A percentile compares a stretch with the other conserved stretches of the same genome.
phyloP scores from a whole-genome alignment of 179 eudicot species.

The Gypsophila paniculata region DNA sequence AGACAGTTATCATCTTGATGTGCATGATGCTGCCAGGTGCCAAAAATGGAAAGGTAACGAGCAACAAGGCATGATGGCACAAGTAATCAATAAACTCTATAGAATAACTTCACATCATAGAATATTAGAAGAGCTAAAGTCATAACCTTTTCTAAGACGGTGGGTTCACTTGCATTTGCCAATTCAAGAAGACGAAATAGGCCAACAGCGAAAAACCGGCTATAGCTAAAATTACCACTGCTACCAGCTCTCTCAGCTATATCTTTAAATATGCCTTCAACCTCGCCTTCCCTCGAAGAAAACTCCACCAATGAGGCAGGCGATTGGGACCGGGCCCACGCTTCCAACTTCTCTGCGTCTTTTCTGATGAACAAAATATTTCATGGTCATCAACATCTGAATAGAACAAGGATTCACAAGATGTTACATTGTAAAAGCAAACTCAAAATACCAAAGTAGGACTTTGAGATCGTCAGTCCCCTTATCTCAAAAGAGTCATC shows the following conservation, averaged over 20 bases:
- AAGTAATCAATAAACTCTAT: no score
- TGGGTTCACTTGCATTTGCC: constrained; percentile 82
- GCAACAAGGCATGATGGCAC: no score
- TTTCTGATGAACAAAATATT: constrained; percentile 43
- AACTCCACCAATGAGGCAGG: constrained; percentile 69
- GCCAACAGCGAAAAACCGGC: constrained; percentile 94
- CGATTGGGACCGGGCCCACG: constrained; percentile 80
- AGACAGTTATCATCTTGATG: no score
- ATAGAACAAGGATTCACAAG: background rate
- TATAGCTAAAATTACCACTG: constrained; percentile 70
- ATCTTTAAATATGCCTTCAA: constrained; percentile 68
- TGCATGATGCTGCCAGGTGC: no score
- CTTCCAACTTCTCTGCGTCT: constrained; percentile 86
- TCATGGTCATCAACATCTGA: constrained; percentile 21
- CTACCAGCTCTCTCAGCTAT: constrained; percentile 78
- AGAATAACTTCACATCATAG: no score
- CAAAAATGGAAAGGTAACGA: no score
- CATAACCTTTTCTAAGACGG: constrained; percentile 70
- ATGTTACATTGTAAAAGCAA: background rate
- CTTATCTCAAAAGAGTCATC: background rate
- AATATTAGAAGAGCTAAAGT: background rate
- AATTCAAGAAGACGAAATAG: constrained; percentile 90
- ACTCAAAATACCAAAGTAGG: background rate
- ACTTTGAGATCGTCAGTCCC: background rate
- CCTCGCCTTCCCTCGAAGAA: constrained; percentile 76